phyloP scores from a whole-genome alignment of 2,329 filamentous ascomycete species.

The Phialocephala sp. region DNA sequence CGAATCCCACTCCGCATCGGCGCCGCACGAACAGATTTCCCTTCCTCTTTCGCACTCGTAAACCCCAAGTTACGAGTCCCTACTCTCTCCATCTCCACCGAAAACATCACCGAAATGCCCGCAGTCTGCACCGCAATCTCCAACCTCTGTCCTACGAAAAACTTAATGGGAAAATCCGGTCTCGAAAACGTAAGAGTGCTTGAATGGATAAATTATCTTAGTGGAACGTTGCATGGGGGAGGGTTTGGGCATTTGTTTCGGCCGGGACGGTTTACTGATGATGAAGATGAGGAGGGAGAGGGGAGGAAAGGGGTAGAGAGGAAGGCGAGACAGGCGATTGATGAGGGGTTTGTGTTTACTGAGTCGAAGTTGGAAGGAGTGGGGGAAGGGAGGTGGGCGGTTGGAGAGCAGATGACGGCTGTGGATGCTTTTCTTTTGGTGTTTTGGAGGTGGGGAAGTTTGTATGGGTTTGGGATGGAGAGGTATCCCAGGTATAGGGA shows the following conservation, averaged over 20 bases:
- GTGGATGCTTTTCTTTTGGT: conserved; percentile 45
- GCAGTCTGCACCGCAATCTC: conserved; percentile 44
- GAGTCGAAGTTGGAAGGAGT: conserved; percentile 41
- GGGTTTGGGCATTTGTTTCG: conserved; percentile 40
- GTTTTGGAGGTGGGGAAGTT: conserved; percentile 43
- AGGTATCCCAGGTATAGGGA: conserved; percentile 29
- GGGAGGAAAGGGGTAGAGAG: conserved; percentile 31
- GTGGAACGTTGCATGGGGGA: conserved; percentile 42
- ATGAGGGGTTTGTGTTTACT: conserved; percentile 36
- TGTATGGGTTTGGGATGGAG: conserved; percentile 32
- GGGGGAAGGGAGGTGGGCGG: conserved; percentile 32
- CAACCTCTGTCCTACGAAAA: conserved; percentile 38
- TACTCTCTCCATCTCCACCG: conserved; percentile 38
- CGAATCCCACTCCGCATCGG: conserved; percentile 22
- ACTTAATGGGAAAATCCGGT: conserved; percentile 41
- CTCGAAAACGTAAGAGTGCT: conserved; percentile 18
- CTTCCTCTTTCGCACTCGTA: conserved; percentile 23
- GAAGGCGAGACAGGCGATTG: conserved; percentile 35
- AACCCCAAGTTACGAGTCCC: conserved; percentile 45
- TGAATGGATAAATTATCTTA: conserved; percentile 38
- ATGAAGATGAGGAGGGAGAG: conserved; percentile 31
- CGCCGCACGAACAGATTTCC: conserved; percentile 31
- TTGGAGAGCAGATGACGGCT: conserved; percentile 43
- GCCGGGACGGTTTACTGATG: conserved; percentile 38
- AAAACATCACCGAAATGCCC: conserved; percentile 44